Conservation (phyloP, 805 yeast species). For the Yamadazyma ubonensis region DNA sequence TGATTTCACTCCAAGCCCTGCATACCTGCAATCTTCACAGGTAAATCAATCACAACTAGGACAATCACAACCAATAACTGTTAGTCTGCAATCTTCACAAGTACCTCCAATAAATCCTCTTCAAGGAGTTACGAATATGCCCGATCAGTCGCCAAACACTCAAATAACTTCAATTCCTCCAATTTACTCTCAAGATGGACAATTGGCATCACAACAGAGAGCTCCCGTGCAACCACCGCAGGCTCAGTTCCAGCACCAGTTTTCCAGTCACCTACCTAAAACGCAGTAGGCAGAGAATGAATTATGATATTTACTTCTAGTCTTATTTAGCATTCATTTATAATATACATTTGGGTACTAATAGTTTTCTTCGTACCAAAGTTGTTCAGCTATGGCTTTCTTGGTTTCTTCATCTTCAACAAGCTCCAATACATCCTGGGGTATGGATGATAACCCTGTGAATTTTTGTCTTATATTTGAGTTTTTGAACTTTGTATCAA, state of each 20-base stretch:
- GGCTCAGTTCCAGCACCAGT: slow-evolving; percentile 2
- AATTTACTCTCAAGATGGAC: not conserved
- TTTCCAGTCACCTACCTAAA: not conserved
- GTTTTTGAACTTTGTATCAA: slow-evolving; percentile 45
- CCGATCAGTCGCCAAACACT: too few species aligned
- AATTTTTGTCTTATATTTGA: slow-evolving; percentile 47
- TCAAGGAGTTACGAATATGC: too few species aligned
- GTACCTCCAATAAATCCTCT: too few species aligned
- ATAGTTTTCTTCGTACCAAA: slow-evolving; percentile 42
- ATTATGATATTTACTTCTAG: not conserved
- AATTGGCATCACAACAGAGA: not conserved
- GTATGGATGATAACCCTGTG: slow-evolving; percentile 69
- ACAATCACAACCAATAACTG: too few species aligned
- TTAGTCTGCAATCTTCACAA: too few species aligned
- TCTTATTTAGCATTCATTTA: not conserved
- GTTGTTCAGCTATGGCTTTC: slow-evolving; percentile 63
- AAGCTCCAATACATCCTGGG: slow-evolving; percentile 56
- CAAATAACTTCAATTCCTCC: too few species aligned
- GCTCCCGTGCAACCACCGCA: slow-evolving; percentile 5
- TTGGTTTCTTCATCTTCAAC: slow-evolving; percentile 52
- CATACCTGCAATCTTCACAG: not conserved
- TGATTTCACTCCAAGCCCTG: slow-evolving; percentile 3
- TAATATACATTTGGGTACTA: slow-evolving; percentile 1
- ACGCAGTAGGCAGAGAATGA: too few species aligned
- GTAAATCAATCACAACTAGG: slow-evolving; percentile 2